Evolutionary conservation across 352 stramenopile species (phyloP).

Genomic region (Achlya hypogyna): DNA sequence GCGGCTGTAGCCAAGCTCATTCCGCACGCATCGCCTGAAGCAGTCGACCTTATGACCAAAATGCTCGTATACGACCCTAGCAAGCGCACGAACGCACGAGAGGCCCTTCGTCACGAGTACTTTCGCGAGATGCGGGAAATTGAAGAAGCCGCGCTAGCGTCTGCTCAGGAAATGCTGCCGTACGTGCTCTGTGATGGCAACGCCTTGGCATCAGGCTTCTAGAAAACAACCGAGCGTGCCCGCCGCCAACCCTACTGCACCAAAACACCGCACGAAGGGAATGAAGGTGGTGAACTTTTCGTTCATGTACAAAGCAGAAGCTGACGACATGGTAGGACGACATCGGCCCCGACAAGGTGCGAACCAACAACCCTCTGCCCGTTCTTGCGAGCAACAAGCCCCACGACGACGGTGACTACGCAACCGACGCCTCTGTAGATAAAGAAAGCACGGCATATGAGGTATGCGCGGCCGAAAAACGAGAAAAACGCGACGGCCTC

Average conservation of each 20-base stretch:
- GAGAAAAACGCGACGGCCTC: neutral
- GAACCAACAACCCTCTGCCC: conserved; percentile 1
- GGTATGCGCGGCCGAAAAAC: conserved; percentile 1
- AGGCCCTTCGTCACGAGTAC: conserved; percentile 86
- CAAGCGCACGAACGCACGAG: conserved; percentile 82
- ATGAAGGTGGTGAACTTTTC: neutral
- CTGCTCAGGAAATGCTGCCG: neutral
- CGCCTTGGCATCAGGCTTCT: neutral
- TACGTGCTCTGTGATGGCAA: neutral
- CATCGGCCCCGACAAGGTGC: neutral
- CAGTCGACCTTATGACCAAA: conserved; percentile 82
- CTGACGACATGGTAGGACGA: neutral
- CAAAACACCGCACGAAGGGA: conserved; percentile 14
- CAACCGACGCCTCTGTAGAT: neutral
- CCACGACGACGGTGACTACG: neutral
- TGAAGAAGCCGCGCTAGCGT: conserved; percentile 29
- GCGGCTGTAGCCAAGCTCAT: conserved; percentile 81
- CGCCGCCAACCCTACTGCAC: neutral
- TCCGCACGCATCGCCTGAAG: conserved; percentile 73
- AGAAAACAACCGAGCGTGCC: neutral
- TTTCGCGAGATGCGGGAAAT: conserved; percentile 81
- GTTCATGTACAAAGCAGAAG: neutral
- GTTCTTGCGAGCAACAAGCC: neutral
- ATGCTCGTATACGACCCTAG: conserved; percentile 85
- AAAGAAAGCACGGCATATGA: conserved; percentile 9